Base-by-base conservation (phyloP, 345 rosid species). In the Aethionema arabicum region DNA sequence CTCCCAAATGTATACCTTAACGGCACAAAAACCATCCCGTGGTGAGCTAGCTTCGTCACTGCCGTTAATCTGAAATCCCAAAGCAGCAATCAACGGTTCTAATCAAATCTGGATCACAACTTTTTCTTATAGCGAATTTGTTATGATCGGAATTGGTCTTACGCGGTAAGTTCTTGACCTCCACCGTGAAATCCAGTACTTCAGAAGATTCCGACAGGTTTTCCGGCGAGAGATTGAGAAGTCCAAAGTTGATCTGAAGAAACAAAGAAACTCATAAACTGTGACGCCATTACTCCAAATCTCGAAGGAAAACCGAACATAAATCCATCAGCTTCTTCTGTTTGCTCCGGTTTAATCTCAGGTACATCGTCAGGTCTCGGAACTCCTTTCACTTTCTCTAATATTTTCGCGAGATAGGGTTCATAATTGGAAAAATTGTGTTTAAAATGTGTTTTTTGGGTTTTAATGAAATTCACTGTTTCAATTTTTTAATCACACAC, bases 151-250 rank as follows among this genome's bases (percentile, higher is more conserved):
- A n/a, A n/a, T n/a, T n/a, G n/a, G n/a, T 70, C 93, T 82, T 66
- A 92, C 95, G 98, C 98, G 2, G 91, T 72, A 40, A 92, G 98
- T 72, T 92, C 98, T 74, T 92, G 95, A 54, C 98, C 98, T 58
- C 96, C 98, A 12, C 96, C 96, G 45, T 80, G 89, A 67, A 89
- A 92, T 54, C 98, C 98, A 3, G 96, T 89, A 66, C 95, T 92
- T 95, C 98, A 92, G 75, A 92, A 92, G 76, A 92, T 84, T 39
- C 98, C 96, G 0, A 95, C 98, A 3, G 98, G 98, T 67, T 92
- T 92, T 11, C 98, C 98, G 0, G 98, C 93, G 5, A 89, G 96
- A 56, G 85, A 85, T 65, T 89, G 96, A 52, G 82, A 27, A 61
- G 77, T 72, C 93, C 96, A 92, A 40, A 82, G 76, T 43, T 82